Base-by-base conservation (phyloP, 768 basidiomycete species). In the Mrakia blollopis region DNA sequence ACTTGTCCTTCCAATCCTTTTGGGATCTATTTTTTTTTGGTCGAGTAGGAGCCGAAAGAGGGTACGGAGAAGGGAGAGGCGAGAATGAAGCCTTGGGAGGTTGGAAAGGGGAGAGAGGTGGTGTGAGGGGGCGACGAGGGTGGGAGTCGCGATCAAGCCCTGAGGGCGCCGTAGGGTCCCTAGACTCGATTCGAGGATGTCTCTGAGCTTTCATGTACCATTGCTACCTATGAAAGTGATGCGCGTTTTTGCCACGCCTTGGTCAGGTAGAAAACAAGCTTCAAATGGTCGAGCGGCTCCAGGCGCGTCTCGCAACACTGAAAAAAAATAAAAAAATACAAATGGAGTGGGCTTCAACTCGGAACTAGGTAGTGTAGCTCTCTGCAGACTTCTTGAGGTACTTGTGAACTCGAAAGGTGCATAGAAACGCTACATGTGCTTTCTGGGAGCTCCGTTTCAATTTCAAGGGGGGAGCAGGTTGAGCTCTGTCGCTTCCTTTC, bases 51-150 rank as follows among this genome's bases (percentile, higher is more conserved):
- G 37, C 65, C 65, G 37, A 39, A 11, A 16, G 65, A 39, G 16
- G 65, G 37, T 18, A 39, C 25, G 2, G 65, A 8, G 65, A 68
- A 68, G 39, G 65, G 65, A 23, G 65, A 68, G 65, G 23, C 11
- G 65, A 68, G 37, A 39, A 2, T 21, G 39, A 68, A 68, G 35
- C 65, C 65, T 68, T 68, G 65, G 65, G 65, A 68, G 65, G 25
- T 68, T 39, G 35, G 23, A 39, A 68, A 37, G 23, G 35, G 65
- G 18, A 23, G 0, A 23, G 65, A 39, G 65, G 35, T 14, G 11
- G 44, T 14, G 44, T 44, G 44, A 44, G 5, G 7, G 57, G 30
- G 5, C 6, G 1, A 14, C 32, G 35, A 37, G 2, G 8, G 28
- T 1, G 25, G 23, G 4, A 13, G 8, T 57, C 28, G 25, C 25